Base-by-base conservation (phyloP, 2,329 filamentous ascomycete species). In the Colletotrichum sp. region DNA sequence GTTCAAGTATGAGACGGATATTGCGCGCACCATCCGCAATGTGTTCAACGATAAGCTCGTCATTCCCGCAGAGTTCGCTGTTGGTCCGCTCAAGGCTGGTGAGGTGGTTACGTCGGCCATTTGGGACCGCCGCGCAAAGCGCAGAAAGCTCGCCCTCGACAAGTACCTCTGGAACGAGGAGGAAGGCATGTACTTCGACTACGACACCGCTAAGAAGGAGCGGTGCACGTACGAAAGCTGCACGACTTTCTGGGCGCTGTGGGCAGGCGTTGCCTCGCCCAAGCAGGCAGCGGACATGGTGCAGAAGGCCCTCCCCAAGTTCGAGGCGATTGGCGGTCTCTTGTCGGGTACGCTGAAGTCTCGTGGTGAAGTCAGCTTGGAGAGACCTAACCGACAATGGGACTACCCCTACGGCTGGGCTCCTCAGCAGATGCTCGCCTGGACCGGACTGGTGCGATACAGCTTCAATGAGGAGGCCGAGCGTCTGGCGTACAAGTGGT, bases 371-470 rank as follows among this genome's bases (percentile, higher is more conserved):
- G 88, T 98, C 77, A 93, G 94, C 15, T 86, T 98, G 52, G 92
- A 96, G 80, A 91, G 96, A 64, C 97, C 97, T 9, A 99, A 98
- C 84, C 93, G 97, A 80, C 97, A 99, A 84, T 99, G 97, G 97
- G 97, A 99, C 84, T 99, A 96, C 83, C 97, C 97, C 1, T 99
- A 97, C 83, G 97, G 97, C 76, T 99, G 97, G 97, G 97, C 97
- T 71, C 97, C 97, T 36, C 97, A 99, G 88, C 97, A 99, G 88
- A 99, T 99, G 87, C 92, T 99, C 57, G 96, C 97, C 1, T 99
- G 97, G 97, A 96, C 95, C 2, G 97, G 96, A 4, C 88, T 99
- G 75, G 91, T 96, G 81, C 93, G 96, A 21, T 99, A 99, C 83
- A 96, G 96, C 71, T 99, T 98, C 83, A 93, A 94, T 32, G 95